These are phyloP conservation scores for Penicillium brasilianum DNA, from an alignment of 2,329 filamentous ascomycete species.

Conservation along the genomic window DNA sequence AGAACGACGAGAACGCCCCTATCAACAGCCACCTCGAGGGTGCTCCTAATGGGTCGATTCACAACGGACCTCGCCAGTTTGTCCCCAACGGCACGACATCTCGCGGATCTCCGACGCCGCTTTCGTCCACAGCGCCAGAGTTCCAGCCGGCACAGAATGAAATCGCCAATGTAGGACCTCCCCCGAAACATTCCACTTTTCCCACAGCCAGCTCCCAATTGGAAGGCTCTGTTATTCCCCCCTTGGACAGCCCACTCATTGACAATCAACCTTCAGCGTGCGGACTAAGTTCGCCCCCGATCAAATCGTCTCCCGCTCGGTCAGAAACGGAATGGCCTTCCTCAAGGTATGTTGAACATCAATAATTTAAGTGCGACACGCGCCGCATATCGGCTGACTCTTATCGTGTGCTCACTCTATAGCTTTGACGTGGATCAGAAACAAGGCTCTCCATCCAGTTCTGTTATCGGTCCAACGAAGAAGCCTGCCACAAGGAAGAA, in stretches of 20 bases:
- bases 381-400: not conserved
- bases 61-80: constrained; percentile 29
- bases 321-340: constrained; percentile 44
- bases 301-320: constrained; percentile 22
- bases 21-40: constrained; percentile 37
- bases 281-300: constrained; percentile 46
- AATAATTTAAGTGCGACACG: not conserved
- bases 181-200: constrained; percentile 50
- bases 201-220: constrained; percentile 51
- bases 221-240: constrained; percentile 48
- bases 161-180: constrained; percentile 43
- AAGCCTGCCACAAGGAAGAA: not conserved
- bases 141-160: constrained; percentile 57
- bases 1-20: constrained; percentile 48
- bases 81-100: constrained; percentile 49
- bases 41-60: constrained; percentile 38
- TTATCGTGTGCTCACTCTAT: not conserved
- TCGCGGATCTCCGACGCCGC: constrained; percentile 53
- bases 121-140: constrained; percentile 68
- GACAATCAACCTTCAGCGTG: constrained; percentile 58
- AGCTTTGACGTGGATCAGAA: constrained; percentile 14
- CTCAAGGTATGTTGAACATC: constrained; percentile 16
- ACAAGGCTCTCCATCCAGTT: not conserved
- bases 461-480: not conserved
- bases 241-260: constrained; percentile 60